Base-by-base conservation (phyloP, 139 green algal genomes). In the Axilococcus clingmanii region DNA sequence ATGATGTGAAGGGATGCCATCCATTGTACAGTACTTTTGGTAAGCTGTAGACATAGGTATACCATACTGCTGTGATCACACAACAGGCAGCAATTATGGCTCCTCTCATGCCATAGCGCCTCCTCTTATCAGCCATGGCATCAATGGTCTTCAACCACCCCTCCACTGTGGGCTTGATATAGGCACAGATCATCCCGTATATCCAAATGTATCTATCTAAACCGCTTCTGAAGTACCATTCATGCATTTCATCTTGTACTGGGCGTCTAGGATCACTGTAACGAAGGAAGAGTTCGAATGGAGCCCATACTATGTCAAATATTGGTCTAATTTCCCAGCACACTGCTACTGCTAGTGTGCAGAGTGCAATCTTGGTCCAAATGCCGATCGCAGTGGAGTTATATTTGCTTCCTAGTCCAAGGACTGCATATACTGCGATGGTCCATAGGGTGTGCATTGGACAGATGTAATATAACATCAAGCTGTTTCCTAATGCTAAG, bases 391-490 rank as follows among this genome's bases (percentile, higher is more conserved):
- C 41, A 33, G 40, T 63, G 50, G 83, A 55, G 72, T 96, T 96
- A 48, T 75, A 55, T 25, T 77, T 61, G 16, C 50, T 38, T 14
- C 50, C 71, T 24, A 93, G 56, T 37, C 55, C 86, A 40, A 94
- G 67, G 64, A 44, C 56, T 20, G 35, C 76, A 59, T 95, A 97
- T 12, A 96, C 86, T 41, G 94, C 71, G 11, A 96, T 48, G 4
- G 89, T 96, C 78, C 91, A 97, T 28, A 96, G 78, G 16, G 89
- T 96, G 76, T 97, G 89, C 89, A 97, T 96, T 55, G 89, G 89
- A 75, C 87, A 95, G 65, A 97, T 97, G 73, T 97, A 97, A 71
- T 97, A 97, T 9, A 97, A 77, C 87, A 97, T 94, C 76, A 95
- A 96, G 54, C 65, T 71, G 74, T 97, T 96, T 46, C 60, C 65